Evolutionary conservation across 345 rosid species (phyloP).

Genomic region (Murraya koenigii): DNA sequence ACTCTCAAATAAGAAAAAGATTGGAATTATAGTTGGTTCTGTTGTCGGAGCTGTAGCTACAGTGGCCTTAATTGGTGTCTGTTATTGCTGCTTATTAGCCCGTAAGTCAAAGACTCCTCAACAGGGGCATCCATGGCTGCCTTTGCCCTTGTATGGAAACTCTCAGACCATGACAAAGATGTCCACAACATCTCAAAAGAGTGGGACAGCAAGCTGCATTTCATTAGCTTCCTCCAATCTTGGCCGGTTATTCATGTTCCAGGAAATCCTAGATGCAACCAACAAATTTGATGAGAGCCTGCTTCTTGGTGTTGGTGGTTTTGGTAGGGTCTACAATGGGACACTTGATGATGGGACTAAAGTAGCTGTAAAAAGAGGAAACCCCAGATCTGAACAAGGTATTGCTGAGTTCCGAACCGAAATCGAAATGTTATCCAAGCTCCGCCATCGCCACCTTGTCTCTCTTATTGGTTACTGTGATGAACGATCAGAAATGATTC

Average conservation of each 20-base stretch:
- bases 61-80: slow-evolving; percentile 46
- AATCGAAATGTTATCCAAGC: slow-evolving; percentile 96
- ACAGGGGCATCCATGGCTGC: slow-evolving; percentile 82
- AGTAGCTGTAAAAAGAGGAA: slow-evolving; percentile 96
- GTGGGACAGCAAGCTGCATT: slow-evolving; percentile 83
- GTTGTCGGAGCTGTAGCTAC: slow-evolving; percentile 43
- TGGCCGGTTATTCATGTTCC: slow-evolving; percentile 79
- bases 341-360: slow-evolving; percentile 85
- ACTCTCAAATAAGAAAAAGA: slow-evolving; percentile 36
- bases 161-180: slow-evolving; percentile 77
- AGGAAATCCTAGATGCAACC: slow-evolving; percentile 91
- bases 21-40: slow-evolving; percentile 46
- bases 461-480: slow-evolving; percentile 98
- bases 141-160: slow-evolving; percentile 87
- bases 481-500: slow-evolving; percentile 93
- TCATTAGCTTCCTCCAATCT: slow-evolving; percentile 75
- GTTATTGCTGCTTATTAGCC: slow-evolving; percentile 57
- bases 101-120: slow-evolving; percentile 54
- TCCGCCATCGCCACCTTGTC: slow-evolving; percentile 94
- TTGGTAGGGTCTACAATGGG: slow-evolving; percentile 92
- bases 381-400: slow-evolving; percentile 99
- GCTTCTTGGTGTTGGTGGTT: slow-evolving; percentile 96
- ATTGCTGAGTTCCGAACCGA: slow-evolving; percentile 97
- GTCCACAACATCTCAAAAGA: slow-evolving; percentile 87
- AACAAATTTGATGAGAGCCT: slow-evolving; percentile 86